phyloP scores from a whole-genome alignment of 768 basidiomycete genomes.

The Lactarius psammicola region DNA sequence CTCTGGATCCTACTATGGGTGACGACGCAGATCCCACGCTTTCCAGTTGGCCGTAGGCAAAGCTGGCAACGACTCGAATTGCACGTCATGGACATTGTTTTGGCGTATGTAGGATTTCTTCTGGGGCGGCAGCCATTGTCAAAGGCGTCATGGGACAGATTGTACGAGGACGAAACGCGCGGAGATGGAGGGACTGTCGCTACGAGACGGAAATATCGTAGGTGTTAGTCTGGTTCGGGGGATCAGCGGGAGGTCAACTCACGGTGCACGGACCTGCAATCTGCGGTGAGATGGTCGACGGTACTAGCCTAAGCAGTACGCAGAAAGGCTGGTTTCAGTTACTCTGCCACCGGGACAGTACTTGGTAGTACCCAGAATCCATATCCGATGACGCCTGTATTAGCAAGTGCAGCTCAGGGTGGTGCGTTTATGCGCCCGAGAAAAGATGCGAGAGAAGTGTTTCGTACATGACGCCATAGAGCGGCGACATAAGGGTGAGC shows the following conservation, averaged over 20 bases:
- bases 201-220: background rate
- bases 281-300: background rate
- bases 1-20: background rate
- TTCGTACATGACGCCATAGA: background rate
- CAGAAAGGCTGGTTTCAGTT: background rate
- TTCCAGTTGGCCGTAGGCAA: background rate
- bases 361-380: background rate
- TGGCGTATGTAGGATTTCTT: background rate
- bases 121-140: background rate
- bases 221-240: background rate
- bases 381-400: background rate
- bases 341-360: background rate
- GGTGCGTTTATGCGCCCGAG: background rate
- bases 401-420: background rate
- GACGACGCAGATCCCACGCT: background rate
- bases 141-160: background rate
- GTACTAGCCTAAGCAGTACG: background rate
- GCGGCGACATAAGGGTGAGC: background rate
- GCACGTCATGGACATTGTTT: background rate
- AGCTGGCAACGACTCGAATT: background rate
- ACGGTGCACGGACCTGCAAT: background rate
- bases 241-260: background rate
- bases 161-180: background rate
- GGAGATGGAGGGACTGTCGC: background rate
- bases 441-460: background rate